A percentile compares a stretch with the other conserved stretches of the same genome.
Evolutionary conservation across 805 yeast species (phyloP).

Genomic region (Danielozyma ontarioensis): DNA sequence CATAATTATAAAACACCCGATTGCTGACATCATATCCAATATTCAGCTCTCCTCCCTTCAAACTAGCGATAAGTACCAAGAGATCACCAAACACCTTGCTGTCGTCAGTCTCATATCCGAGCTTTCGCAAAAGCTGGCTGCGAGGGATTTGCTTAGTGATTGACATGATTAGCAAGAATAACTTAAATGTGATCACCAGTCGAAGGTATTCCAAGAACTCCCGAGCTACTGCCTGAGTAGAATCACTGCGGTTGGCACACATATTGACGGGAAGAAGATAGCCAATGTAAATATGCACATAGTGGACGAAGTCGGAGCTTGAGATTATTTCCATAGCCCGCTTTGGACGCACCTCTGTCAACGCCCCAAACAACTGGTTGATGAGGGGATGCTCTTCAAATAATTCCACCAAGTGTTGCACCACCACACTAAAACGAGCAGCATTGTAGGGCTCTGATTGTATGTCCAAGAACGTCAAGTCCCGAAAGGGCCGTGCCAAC

Average conservation of each 20-base stretch:
- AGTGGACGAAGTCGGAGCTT: neutral
- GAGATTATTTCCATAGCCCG: neutral
- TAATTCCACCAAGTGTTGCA: slow-evolving; percentile 18
- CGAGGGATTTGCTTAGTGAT: slow-evolving; percentile 18
- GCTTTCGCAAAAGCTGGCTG: slow-evolving; percentile 14
- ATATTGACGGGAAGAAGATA: slow-evolving; percentile 6
- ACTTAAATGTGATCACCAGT: slow-evolving; percentile 26
- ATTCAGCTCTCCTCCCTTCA: slow-evolving; percentile 23
- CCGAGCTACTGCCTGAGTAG: slow-evolving; percentile 2
- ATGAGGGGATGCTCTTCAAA: slow-evolving; percentile 11
- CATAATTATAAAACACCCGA: slow-evolving; percentile 20
- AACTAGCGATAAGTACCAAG: slow-evolving; percentile 17
- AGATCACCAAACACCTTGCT: slow-evolving; percentile 15
- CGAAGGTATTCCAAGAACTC: slow-evolving; percentile 17
- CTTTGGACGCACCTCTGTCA: neutral
- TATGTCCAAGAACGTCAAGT: slow-evolving; percentile 8
- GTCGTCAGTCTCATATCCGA: slow-evolving; percentile 21
- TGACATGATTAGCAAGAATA: slow-evolving; percentile 24
- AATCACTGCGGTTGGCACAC: neutral
- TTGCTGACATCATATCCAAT: slow-evolving; percentile 20
- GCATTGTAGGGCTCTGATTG: too few species aligned
- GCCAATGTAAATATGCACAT: slow-evolving; percentile 5
- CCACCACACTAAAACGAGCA: too few species aligned
- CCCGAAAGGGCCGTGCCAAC: slow-evolving; percentile 25
- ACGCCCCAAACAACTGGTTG: slow-evolving; percentile 6